Percentiles rank a stretch among this genome's conserved stretches.
Conservation (phyloP, 345 rosid species). For the Citropsis articulata region DNA sequence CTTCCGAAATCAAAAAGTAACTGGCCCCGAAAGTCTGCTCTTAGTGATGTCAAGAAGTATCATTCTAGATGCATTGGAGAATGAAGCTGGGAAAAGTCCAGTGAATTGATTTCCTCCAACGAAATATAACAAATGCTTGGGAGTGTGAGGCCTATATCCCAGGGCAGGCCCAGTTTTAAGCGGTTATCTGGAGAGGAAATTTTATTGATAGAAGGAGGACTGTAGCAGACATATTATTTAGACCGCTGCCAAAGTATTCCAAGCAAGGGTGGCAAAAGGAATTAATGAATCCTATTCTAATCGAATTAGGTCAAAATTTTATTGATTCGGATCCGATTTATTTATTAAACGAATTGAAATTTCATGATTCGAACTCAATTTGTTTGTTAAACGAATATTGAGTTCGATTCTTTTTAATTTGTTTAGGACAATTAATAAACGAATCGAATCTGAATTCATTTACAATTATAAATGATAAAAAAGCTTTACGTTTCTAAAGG, state of each 20-base stretch:
- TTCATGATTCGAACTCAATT: too few relatives aligned
- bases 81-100: slow-evolving; percentile 25
- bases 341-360: too few relatives aligned
- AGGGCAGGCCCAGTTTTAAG: slow-evolving; percentile 12
- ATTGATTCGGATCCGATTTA: too few relatives aligned
- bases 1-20: slow-evolving; percentile 17
- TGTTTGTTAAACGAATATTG: too few relatives aligned
- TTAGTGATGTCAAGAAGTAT: not conserved
- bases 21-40: slow-evolving; percentile 14
- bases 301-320: too few relatives aligned
- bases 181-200: slow-evolving; percentile 7
- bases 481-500: not conserved
- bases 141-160: slow-evolving; percentile 14
- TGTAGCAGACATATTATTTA: not conserved
- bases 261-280: too few relatives aligned
- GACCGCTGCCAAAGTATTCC: not conserved
- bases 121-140: not conserved
- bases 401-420: too few relatives aligned
- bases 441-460: too few relatives aligned
- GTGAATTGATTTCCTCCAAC: slow-evolving; percentile 20
- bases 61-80: slow-evolving; percentile 31
- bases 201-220: slow-evolving; percentile 8
- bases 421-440: too few relatives aligned
- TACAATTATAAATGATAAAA: too few relatives aligned
- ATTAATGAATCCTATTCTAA: too few relatives aligned